Evolutionary conservation across 1,284 basidiomycete species (phyloP), one percentile per base, ranked within the genome.

Genomic region (Blastosporella zonata): DNA sequence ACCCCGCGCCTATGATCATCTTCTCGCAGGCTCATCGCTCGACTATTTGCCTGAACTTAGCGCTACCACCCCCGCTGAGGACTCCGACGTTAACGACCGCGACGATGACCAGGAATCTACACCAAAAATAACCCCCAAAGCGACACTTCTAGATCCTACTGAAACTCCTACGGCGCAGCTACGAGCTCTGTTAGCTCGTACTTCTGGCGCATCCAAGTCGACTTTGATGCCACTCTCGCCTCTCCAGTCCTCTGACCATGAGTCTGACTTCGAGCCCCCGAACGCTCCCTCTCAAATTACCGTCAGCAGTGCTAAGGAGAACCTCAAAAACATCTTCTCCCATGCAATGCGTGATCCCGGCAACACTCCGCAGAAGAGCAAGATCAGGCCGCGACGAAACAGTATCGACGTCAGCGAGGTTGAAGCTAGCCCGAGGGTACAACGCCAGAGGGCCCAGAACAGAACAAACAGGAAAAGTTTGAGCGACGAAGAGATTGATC

Each of bases 401-500:
- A 87, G 82, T 62, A 71, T 84, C 39, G 81, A 81, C 58, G 62
- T 65, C 7, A 83, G 82, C 55, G 81, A 82, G 47, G 75, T 79
- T 29, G 82, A 86, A 47, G 68, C 72, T 12, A 81, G 71, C 39
- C 79, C 82, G 2, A 67, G 68, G 52, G 64, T 75, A 29, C 60
- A 69, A 33, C 65, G 63, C 43, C 71, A 75, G 48, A 67, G 73
- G 46, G 65, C 64, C n/a, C 69, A 65, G 51, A 67, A 67, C 55
- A 80, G 73, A 62, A 74, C 72, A 7, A 79, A 81, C 55, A 69
- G 76, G 47, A 74, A 69, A 55, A 85, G 81, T 59, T 53, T 82
- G 55, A 86, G 83, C 56, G 86, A 88, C 52, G 84, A 87, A 56
- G 86, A 87, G 58, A 62, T 68, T 9, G 83, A 72, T 52, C 59